Evolutionary conservation across 257 asterid species (phyloP).

Genomic region (Gardenia jasminoides): DNA sequence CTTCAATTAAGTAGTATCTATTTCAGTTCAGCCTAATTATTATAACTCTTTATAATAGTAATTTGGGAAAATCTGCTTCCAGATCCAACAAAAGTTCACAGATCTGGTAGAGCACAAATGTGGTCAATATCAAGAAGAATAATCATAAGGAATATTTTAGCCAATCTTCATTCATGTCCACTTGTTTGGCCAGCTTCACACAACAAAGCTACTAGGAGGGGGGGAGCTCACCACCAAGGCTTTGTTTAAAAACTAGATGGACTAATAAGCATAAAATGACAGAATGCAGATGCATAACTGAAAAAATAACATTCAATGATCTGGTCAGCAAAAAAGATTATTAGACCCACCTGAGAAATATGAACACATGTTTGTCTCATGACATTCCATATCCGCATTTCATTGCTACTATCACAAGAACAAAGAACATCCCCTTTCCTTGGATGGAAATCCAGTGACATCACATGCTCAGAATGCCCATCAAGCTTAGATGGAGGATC

Average conservation of each 20-base stretch:
- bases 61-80: too few species aligned
- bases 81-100: background rate
- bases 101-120: background rate
- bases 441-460: conserved; percentile 50
- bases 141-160: background rate
- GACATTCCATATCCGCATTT: conserved; percentile 43
- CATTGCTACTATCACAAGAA: conserved; percentile 40
- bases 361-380: conserved; percentile 22
- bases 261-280: background rate
- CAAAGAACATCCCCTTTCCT: conserved; percentile 31
- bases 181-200: background rate
- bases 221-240: background rate
- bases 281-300: background rate
- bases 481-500: conserved; percentile 19
- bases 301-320: background rate
- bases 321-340: background rate
- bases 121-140: background rate
- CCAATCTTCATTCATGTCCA: background rate
- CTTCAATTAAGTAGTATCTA: too few species aligned
- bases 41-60: too few species aligned
- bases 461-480: conserved; percentile 46
- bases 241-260: background rate
- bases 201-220: background rate
- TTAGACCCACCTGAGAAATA: conserved; percentile 34
- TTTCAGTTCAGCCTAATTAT: too few species aligned